These are phyloP conservation scores for Pleurotus pulmonarius DNA, from an alignment of 768 basidiomycete genomes.

Conservation along the genomic window DNA sequence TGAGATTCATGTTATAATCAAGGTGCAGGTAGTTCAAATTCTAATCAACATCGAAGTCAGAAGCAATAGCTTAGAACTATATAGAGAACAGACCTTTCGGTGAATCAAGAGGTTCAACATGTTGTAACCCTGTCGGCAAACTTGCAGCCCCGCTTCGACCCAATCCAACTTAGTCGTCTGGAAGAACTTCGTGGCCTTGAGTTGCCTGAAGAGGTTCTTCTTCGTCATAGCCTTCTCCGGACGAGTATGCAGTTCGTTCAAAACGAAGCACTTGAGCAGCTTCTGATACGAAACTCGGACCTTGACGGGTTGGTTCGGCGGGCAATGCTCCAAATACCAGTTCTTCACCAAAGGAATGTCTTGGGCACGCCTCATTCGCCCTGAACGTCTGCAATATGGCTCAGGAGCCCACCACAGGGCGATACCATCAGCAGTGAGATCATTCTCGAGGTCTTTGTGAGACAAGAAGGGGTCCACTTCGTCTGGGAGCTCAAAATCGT, in stretches of 20 bases:
- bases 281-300: conserved; percentile 99
- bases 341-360: conserved; percentile 96
- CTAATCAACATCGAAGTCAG: conserved; percentile 26
- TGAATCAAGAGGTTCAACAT: conserved; percentile 99
- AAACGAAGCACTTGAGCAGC: conserved; percentile 89
- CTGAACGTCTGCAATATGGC: conserved; percentile 90
- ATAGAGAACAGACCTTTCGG: conserved; percentile 65
- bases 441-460: conserved; percentile 77
- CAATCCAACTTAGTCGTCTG: conserved; percentile 97
- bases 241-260: conserved; percentile 88
- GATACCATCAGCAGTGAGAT: conserved; percentile 93
- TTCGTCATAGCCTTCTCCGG: conserved; percentile 97
- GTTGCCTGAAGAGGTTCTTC: conserved; percentile 93
- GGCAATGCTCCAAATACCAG: conserved; percentile 99
- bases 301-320: conserved; percentile 94
- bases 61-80: too few relatives aligned
- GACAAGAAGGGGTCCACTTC: conserved; percentile 76
- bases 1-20: conserved; percentile 98
- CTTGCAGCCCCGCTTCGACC: conserved; percentile 98
- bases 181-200: conserved; percentile 99
- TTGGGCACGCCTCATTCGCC: conserved; percentile 90
- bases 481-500: conserved; percentile 84
- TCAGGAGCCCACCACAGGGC: conserved; percentile 99
- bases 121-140: conserved; percentile 98
- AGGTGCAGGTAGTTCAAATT: conserved; percentile 92